These are phyloP conservation scores for Citrus hindsii DNA, from an alignment of 345 rosid genomes.

Conservation along the genomic window DNA sequence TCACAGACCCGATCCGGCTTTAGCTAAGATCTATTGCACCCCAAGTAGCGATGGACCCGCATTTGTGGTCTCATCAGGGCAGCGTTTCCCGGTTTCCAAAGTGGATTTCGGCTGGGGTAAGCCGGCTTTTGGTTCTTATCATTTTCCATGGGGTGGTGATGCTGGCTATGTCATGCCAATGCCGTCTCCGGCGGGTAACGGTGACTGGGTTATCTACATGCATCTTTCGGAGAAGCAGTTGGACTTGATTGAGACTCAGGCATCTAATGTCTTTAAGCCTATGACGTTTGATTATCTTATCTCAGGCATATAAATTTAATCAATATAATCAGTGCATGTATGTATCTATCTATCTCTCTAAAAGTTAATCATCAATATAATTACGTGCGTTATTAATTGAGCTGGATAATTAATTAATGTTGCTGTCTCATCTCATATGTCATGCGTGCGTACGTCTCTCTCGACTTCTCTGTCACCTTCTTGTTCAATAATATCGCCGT, in stretches of 20 bases:
- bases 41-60: constrained; percentile 48
- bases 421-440: no score
- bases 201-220: constrained; percentile 66
- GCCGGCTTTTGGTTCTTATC: constrained; percentile 54
- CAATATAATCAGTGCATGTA: no score
- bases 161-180: constrained; percentile 71
- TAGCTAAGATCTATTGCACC: constrained; percentile 49
- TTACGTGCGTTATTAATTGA: no score
- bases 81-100: constrained; percentile 40
- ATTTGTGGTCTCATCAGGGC: constrained; percentile 76
- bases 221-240: constrained; percentile 30
- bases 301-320: background rate
- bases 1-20: constrained; percentile 45
- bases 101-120: constrained; percentile 63
- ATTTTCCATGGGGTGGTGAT: constrained; percentile 52
- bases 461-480: no score
- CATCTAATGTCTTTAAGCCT: constrained; percentile 30
- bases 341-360: no score
- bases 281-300: constrained; percentile 28
- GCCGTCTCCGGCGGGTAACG: constrained; percentile 46
- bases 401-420: no score
- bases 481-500: no score
- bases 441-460: no score
- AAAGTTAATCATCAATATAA: no score
- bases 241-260: constrained; percentile 31